Evolutionary conservation across 495 filamentous ascomycete species (phyloP), one percentile per base, ranked within the genome.

Genomic region (Neurospora africana): DNA sequence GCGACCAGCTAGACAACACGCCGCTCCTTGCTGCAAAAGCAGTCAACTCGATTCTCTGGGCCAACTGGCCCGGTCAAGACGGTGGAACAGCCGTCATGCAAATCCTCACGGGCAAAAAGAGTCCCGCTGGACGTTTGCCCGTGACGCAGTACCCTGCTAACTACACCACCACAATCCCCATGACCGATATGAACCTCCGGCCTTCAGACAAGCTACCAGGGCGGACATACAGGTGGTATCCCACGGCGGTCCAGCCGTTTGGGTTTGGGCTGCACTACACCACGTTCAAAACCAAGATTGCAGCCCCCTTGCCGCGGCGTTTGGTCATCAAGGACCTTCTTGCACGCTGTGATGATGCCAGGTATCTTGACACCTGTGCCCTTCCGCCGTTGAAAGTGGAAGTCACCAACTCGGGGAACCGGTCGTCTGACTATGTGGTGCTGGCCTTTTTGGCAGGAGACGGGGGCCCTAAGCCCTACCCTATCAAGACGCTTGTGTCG

Each of bases 401-500:
- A 4, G 79, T 83, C 15, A 74, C 69, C 0, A 92, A 93, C 78
- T 86, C 85, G 0, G 90, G 90, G 5, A 76, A 80, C 1, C 75
- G 76, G 1, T 72, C 78, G 5, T 91, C 89, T 0, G 88, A 90
- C 76, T 92, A 88, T 72, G 86, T 88, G 0, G 85, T 83, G 8
- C 82, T 92, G 67, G 80, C 79, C 0, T 92, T 90, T 77, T 73
- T 86, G 19, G 81, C 86, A 27, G 87, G 85, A 3, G 83, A 83
- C 5, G 81, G 82, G 53, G 91, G 91, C 0, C 90, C 89, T 0
- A 73, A 76, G 69, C 91, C 90, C 5, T 82, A 87, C 70, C 89
- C 91, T 8, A 86, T 87, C 72, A 92, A 92, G 78, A 85, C 85
- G 76, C 82, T 92, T 0, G 88, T 87, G 5, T 84, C 86, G 0